phyloP scores from a whole-genome alignment of 2,329 filamentous ascomycete species.

The Epichloe sibirici region DNA sequence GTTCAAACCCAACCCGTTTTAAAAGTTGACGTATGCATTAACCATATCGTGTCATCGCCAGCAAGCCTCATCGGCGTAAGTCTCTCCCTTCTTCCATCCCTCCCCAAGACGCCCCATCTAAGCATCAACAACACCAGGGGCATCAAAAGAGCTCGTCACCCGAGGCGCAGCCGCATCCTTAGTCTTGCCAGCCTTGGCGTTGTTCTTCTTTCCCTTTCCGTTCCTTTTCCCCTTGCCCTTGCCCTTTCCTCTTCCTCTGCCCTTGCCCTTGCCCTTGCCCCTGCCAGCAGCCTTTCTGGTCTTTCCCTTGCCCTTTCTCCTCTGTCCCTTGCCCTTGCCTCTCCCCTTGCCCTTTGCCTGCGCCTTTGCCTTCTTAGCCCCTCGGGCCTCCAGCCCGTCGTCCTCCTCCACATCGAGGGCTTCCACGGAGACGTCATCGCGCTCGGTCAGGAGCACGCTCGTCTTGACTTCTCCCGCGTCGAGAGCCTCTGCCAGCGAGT shows the following conservation, averaged over 20 bases:
- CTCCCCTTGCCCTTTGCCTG: background rate
- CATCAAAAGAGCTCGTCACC: background rate
- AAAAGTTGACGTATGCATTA: too few relatives aligned
- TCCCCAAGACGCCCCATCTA: background rate
- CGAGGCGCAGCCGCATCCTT: background rate
- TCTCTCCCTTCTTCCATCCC: too few relatives aligned
- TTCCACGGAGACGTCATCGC: background rate
- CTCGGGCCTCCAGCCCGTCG: background rate
- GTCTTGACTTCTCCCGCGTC: background rate
- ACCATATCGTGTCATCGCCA: too few relatives aligned
- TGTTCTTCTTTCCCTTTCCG: background rate
- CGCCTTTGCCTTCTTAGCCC: background rate
- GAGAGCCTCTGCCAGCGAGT: background rate
- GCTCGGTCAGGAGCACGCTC: background rate
- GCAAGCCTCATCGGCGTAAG: too few relatives aligned
- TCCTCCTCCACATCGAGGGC: background rate
- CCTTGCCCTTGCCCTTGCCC: too few relatives aligned
- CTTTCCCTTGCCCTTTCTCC: background rate
- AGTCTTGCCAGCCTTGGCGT: background rate
- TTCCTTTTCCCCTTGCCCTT: background rate
- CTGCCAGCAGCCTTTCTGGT: background rate
- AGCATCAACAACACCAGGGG: background rate
- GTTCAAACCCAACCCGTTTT: too few relatives aligned
- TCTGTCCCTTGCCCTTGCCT: background rate
- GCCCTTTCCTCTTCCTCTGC: background rate